Evolutionary conservation across 768 basidiomycete genomes (phyloP), one percentile per base, ranked within the genome.

Genomic region (Suillus tomentosus): DNA sequence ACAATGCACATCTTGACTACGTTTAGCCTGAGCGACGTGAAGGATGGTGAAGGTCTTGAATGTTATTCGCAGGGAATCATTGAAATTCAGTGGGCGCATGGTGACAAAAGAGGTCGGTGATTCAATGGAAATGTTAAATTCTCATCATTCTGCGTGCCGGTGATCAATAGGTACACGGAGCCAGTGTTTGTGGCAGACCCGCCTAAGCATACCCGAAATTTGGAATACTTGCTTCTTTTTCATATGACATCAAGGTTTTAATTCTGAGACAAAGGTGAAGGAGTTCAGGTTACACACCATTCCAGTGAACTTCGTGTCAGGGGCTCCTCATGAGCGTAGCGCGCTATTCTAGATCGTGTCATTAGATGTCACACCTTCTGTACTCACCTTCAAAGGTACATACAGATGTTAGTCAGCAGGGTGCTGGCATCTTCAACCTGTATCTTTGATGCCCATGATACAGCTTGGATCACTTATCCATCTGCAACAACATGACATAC

Each of bases 241-340:
- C 17, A 43, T 43, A 45, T 17, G 19, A 17, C 43, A 45, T 45
- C 17, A 45, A n/a, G 17, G 43, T 45, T 45, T 45, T 45, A 45
- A 95, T 99, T 68, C 99, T 96, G 97, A 97, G 96, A 85, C 90
- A 50, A 94, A 92, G 77, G 92, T 98, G 70, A 96, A 97, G 74
- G 97, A 99, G 78, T 96, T 98, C 73, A 90, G 88, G 3, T 78
- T 97, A 58, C 96, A 99, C 74, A 91, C 88, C 74, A 91, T 88
- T 3, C 96, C 94, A 65, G 96, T 42, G 58, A 99, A 99, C 79
- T 96, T 95, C 1, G 90, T 99, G 27, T 94, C 94, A 0, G 99
- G 97, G 97, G 96, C 96, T n/a, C 95, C 96, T 2, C 95, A 97
- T 70, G 96, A 98, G 74, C 86, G 98, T n/a, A 97, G 96, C 37